Percentiles rank a stretch among this genome's conserved stretches.
phyloP scores from a whole-genome alignment of 176 grass and related monocot species.

The Microstegium vimineum region DNA sequence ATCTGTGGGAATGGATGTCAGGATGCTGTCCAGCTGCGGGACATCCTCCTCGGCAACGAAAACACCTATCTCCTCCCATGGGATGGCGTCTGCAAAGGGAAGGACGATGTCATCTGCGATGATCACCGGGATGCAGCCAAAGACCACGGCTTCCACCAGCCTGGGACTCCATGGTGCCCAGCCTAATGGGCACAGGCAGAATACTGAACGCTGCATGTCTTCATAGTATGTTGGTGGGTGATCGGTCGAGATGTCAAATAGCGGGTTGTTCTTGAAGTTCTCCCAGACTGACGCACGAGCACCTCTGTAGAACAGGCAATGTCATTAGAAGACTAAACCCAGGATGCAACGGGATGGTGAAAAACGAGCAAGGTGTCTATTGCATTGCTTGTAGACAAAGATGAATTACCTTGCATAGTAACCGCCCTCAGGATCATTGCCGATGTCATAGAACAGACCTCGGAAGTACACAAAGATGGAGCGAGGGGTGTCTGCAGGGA shows the following conservation, averaged over 20 bases:
- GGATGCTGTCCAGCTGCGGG: slow-evolving; percentile 75
- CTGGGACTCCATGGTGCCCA: slow-evolving; percentile 98
- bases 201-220: slow-evolving; percentile 90
- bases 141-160: slow-evolving; percentile 79
- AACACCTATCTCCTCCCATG: slow-evolving; percentile 86
- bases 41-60: slow-evolving; percentile 83
- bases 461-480: slow-evolving; percentile 94
- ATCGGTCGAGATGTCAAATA: slow-evolving; percentile 93
- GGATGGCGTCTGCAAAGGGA: slow-evolving; percentile 87
- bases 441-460: slow-evolving; percentile 84
- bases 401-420: slow-evolving; percentile 81
- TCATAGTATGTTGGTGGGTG: slow-evolving; percentile 90
- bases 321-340: neutral
- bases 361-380: neutral
- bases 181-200: slow-evolving; percentile 89
- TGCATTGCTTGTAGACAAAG: neutral
- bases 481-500: slow-evolving; percentile 71
- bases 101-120: slow-evolving; percentile 90
- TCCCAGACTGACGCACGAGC: slow-evolving; percentile 89
- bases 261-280: slow-evolving; percentile 92
- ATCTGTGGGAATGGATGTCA: slow-evolving; percentile 79
- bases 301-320: slow-evolving; percentile 44
- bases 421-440: slow-evolving; percentile 86
- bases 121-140: slow-evolving; percentile 95
- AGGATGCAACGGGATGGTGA: neutral